These are phyloP conservation scores for Ophiostoma quercus DNA, from an alignment of 2,329 filamentous ascomycete genomes.

Conservation along the genomic window DNA sequence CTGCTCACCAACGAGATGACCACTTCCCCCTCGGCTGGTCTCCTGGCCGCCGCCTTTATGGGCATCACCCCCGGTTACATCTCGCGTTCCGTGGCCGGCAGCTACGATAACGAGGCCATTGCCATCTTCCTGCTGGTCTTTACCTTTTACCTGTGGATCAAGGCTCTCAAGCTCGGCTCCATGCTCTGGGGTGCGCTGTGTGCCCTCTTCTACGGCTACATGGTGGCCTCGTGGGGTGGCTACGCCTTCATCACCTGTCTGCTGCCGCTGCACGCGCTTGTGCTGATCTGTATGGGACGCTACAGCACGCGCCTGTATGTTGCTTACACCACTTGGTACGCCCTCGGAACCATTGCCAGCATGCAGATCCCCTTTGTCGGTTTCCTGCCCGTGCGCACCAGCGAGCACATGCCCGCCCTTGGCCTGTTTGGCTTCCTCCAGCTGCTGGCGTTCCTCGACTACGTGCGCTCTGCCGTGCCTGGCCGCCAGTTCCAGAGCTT, in stretches of 20 bases:
- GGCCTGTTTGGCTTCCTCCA: constrained; percentile 95
- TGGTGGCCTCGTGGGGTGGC: constrained; percentile 99
- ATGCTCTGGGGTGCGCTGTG: constrained; percentile 94
- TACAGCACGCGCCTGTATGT: constrained; percentile 94
- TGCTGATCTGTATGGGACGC: constrained; percentile 91
- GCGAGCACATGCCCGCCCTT: constrained; percentile 96
- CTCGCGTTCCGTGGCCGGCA: constrained; percentile 92
- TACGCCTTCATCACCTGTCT: constrained; percentile 99
- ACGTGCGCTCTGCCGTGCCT: constrained; percentile 79
- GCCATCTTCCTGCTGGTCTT: constrained; percentile 98
- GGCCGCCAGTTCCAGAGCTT: constrained; percentile 93
- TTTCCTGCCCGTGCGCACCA: constrained; percentile 91
- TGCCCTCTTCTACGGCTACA: constrained; percentile 97
- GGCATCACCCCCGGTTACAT: constrained; percentile 97
- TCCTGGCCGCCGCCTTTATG: constrained; percentile 93
- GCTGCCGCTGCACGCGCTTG: constrained; percentile 88
- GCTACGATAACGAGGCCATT: constrained; percentile 97
- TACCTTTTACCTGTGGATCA: constrained; percentile 99
- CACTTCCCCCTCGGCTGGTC: constrained; percentile 85
- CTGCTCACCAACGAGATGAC: constrained; percentile 97
- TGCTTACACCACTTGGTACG: constrained; percentile 97
- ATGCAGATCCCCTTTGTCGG: constrained; percentile 99
- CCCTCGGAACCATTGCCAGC: constrained; percentile 87
- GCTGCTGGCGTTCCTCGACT: constrained; percentile 86
- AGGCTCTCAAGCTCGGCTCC: constrained; percentile 92